Percentiles rank a stretch among this genome's conserved stretches.
phyloP scores from a whole-genome alignment of 2,329 filamentous ascomycete species.

The Fusarium continuum region DNA sequence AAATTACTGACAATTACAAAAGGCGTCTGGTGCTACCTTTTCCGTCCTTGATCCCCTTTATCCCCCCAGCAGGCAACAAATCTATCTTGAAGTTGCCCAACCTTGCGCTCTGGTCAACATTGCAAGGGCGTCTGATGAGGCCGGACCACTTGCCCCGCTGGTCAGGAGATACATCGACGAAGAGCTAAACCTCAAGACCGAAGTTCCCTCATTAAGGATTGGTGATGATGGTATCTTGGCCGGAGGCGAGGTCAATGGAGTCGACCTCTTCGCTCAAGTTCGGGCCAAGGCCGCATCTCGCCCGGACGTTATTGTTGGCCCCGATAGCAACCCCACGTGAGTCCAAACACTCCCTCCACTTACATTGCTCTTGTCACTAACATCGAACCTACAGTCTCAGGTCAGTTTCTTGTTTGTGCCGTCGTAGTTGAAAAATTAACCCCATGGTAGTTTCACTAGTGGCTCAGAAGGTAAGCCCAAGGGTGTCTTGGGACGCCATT shows the following conservation, averaged over 20 bases:
- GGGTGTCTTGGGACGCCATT: conserved; percentile 88
- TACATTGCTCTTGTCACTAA: neutral
- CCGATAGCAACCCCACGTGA: conserved; percentile 66
- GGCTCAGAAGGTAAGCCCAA: conserved; percentile 84
- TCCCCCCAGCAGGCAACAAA: conserved; percentile 42
- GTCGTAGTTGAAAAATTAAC: neutral
- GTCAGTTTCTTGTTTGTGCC: neutral
- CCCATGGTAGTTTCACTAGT: conserved; percentile 67
- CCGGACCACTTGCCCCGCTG: conserved; percentile 42
- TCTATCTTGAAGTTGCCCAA: conserved; percentile 80
- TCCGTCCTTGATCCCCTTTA: conserved; percentile 39
- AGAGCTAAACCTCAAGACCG: conserved; percentile 17
- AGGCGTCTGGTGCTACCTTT: conserved; percentile 49
- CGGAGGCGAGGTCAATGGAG: conserved; percentile 14
- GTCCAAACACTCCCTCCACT: conserved; percentile 50
- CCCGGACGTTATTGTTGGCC: conserved; percentile 81
- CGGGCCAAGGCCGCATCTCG: conserved; percentile 61
- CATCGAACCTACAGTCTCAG: neutral
- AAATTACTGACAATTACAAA: neutral
- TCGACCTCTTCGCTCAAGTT: conserved; percentile 41
- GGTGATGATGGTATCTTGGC: conserved; percentile 9
- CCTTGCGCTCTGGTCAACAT: conserved; percentile 78
- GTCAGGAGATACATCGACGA: conserved; percentile 12
- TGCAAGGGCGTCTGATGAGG: conserved; percentile 73
- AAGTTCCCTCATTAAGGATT: conserved; percentile 8